phyloP scores from a whole-genome alignment of 179 eudicot species.

The Amaranthus tricolor region DNA sequence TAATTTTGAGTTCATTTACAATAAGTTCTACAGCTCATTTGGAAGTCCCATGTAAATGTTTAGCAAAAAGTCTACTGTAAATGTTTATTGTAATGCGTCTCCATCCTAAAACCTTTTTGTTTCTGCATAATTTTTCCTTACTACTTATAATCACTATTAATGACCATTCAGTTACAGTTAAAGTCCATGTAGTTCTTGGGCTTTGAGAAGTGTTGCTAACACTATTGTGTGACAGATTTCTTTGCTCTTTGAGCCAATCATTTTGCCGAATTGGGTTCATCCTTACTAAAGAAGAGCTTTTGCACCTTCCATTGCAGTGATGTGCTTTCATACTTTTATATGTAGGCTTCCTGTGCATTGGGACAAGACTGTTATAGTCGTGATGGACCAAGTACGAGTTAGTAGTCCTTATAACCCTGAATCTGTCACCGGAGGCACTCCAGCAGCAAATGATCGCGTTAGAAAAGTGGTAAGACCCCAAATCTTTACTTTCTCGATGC shows the following conservation, averaged over 20 bases:
- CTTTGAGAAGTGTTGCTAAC: not conserved
- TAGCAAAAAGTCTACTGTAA: too few relatives aligned
- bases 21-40: too few relatives aligned
- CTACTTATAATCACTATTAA: too few relatives aligned
- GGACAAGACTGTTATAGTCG: constrained; percentile 91
- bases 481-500: not conserved
- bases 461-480: constrained; percentile 83
- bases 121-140: too few relatives aligned
- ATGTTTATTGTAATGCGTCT: too few relatives aligned
- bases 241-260: not conserved
- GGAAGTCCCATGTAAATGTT: too few relatives aligned
- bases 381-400: constrained; percentile 92
- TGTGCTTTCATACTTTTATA: not conserved
- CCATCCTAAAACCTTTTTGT: too few relatives aligned
- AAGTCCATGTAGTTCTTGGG: not conserved
- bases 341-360: constrained; percentile 91
- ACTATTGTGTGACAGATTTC: too few relatives aligned
- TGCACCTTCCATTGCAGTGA: not conserved
- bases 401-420: constrained; percentile 84
- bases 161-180: too few relatives aligned
- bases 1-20: too few relatives aligned
- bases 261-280: not conserved
- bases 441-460: constrained; percentile 91
- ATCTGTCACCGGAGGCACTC: constrained; percentile 80
- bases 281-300: not conserved